A percentile compares a stretch with the other conserved stretches of the same genome.
phyloP scores from a whole-genome alignment of 257 asterid species.

The Cordia subcordata region DNA sequence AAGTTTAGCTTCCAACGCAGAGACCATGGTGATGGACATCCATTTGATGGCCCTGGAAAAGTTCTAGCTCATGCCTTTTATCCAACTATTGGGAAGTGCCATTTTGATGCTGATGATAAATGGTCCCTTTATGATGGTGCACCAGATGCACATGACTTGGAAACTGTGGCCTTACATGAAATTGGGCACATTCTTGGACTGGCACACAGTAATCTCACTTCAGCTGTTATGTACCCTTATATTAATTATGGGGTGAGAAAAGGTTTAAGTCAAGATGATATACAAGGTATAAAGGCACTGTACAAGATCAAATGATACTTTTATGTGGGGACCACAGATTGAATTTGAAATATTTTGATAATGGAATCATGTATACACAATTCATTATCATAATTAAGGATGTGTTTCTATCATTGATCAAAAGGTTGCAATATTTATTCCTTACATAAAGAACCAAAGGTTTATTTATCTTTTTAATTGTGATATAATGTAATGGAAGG shows the following conservation, averaged over 20 bases:
- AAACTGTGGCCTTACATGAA: constrained; percentile 13
- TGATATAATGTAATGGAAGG: no score
- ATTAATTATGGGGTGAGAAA: neutral
- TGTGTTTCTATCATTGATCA: no score
- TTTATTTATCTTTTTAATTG: no score
- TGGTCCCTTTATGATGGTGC: no score
- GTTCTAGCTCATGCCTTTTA: constrained; percentile 5
- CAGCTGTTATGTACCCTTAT: constrained; percentile 1
- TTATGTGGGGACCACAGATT: no score
- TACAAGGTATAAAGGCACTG: neutral
- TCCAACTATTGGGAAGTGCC: constrained; percentile 1
- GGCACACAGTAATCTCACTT: neutral
- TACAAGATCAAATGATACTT: neutral
- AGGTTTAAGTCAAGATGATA: constrained; percentile 6
- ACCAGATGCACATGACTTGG: neutral
- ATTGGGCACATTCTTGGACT: constrained; percentile 18
- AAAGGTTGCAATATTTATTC: no score
- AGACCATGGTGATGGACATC: constrained; percentile 9
- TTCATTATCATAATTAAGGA: no score
- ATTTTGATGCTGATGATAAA: constrained; percentile 1
- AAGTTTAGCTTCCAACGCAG: neutral
- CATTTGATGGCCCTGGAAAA: constrained; percentile 10
- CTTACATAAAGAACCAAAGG: no score
- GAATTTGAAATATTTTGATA: no score
- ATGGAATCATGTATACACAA: no score